Percentiles rank a stretch among this genome's conserved stretches.
Evolutionary conservation across 345 rosid species (phyloP).

Genomic region (Brassica nigra): DNA sequence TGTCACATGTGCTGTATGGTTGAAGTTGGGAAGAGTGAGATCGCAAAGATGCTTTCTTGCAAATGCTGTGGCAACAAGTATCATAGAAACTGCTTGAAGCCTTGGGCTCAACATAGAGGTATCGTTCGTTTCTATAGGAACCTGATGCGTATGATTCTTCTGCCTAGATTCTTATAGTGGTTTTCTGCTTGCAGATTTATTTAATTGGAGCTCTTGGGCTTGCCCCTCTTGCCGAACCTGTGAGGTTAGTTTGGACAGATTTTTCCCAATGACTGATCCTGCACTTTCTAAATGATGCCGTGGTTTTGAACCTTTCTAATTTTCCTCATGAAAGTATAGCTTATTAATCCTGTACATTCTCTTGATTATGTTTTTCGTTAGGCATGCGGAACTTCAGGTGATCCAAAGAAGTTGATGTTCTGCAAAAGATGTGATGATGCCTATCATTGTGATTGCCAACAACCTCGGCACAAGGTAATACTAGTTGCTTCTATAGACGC

Average conservation of each 20-base stretch:
- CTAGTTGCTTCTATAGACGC: constrained; percentile 6
- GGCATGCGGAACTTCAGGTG: constrained; percentile 89
- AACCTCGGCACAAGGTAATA: constrained; percentile 94
- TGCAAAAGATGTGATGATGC: constrained; percentile 98
- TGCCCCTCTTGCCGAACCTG: constrained; percentile 92
- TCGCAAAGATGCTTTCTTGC: constrained; percentile 90
- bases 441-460: constrained; percentile 98
- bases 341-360: neutral
- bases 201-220: constrained; percentile 98
- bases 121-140: neutral
- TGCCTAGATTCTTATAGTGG: constrained; percentile 27
- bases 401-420: constrained; percentile 94
- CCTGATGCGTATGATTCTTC: constrained; percentile 12
- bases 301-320: neutral
- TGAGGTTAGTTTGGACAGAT: constrained; percentile 56
- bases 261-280: neutral
- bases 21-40: constrained; percentile 79
- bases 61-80: constrained; percentile 89
- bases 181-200: constrained; percentile 64
- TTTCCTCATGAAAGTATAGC: neutral
- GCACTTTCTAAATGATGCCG: neutral
- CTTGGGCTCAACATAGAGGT: constrained; percentile 97
- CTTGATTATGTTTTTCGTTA: constrained; percentile 34
- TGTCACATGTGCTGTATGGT: constrained; percentile 92
- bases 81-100: constrained; percentile 82